A percentile compares a stretch with the other conserved stretches of the same genome.
phyloP scores from a whole-genome alignment of 176 grass and related monocot species.

The Hordeum marinum region DNA sequence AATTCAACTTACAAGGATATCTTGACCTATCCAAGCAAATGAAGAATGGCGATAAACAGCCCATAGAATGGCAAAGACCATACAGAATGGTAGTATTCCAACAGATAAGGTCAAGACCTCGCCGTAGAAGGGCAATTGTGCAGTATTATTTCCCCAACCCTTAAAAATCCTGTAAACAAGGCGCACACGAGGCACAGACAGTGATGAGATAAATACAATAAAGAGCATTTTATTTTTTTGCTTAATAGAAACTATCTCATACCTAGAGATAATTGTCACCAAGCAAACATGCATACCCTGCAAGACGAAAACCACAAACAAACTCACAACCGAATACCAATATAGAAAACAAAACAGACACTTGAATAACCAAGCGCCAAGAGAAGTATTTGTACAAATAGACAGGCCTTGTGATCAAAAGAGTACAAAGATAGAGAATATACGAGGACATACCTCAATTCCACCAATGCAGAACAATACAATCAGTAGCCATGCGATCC shows the following conservation, averaged over 20 bases:
- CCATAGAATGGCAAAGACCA: conserved; percentile 80
- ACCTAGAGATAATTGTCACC: conserved; percentile 78
- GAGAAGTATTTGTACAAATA: conserved; percentile 7
- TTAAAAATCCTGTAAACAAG: conserved; percentile 59
- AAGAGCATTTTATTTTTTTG: conserved; percentile 3
- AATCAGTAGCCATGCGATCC: conserved; percentile 87
- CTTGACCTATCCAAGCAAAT: conserved; percentile 98
- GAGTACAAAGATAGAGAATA: background rate
- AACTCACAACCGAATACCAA: background rate
- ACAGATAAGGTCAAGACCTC: conserved; percentile 62
- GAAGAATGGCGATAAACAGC: conserved; percentile 69
- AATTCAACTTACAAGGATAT: conserved; percentile 67
- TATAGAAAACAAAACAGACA: background rate
- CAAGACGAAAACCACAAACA: conserved; percentile 15
- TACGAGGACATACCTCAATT: conserved; percentile 59
- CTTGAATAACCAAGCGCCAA: background rate
- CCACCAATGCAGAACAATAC: conserved; percentile 96
- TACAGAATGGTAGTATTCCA: conserved; percentile 61
- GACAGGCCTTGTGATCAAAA: background rate
- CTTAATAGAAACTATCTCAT: conserved; percentile 6
- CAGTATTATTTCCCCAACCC: conserved; percentile 64
- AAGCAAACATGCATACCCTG: conserved; percentile 95
- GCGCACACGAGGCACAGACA: background rate
- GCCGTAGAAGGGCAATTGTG: conserved; percentile 58
- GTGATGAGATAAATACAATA: conserved; percentile 10